Percentiles rank a stretch among this genome's conserved stretches.
Evolutionary conservation across 75 land plant genomes (phyloP).

Genomic region (Selaginella tamariscina): DNA sequence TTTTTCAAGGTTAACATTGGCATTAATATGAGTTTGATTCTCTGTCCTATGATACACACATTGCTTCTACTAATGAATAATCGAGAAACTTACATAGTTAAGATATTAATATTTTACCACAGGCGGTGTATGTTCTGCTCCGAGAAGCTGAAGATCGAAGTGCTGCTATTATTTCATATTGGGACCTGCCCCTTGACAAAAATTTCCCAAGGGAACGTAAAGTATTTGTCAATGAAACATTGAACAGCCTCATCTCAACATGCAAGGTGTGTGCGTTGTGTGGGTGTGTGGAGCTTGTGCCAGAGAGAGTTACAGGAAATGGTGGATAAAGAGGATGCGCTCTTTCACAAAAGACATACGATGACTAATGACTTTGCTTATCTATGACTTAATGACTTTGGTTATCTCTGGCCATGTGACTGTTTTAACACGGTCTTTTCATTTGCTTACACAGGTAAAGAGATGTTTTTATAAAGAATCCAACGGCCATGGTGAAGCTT

Average conservation of each 20-base stretch:
- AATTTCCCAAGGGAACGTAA: constrained; percentile 64
- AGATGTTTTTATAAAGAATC: constrained; percentile 41
- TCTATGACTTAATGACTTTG: constrained; percentile 97
- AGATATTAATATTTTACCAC: constrained; percentile 5
- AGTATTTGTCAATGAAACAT: constrained; percentile 62
- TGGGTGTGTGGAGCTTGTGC: not conserved
- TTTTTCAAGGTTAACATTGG: constrained; percentile 83
- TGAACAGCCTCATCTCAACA: constrained; percentile 62
- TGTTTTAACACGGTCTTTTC: constrained; percentile 92
- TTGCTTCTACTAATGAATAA: constrained; percentile 20
- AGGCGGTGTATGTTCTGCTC: constrained; percentile 86
- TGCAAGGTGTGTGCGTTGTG: constrained; percentile 56
- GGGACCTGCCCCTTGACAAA: constrained; percentile 87
- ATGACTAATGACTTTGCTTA: constrained; percentile 86
- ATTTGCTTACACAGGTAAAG: constrained; percentile 70
- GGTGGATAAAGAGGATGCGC: constrained; percentile 70
- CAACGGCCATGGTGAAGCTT: constrained; percentile 60
- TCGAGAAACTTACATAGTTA: not conserved
- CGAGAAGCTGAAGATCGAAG: constrained; percentile 88
- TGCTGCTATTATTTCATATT: constrained; percentile 60
- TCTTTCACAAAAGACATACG: constrained; percentile 82
- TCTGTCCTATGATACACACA: constrained; percentile 67
- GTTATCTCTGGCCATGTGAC: constrained; percentile 99
- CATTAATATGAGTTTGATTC: constrained; percentile 98
- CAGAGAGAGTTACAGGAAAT: constrained; percentile 38